Conservation (phyloP, 331 rosid genomes). For the Prunus yedoensis region DNA sequence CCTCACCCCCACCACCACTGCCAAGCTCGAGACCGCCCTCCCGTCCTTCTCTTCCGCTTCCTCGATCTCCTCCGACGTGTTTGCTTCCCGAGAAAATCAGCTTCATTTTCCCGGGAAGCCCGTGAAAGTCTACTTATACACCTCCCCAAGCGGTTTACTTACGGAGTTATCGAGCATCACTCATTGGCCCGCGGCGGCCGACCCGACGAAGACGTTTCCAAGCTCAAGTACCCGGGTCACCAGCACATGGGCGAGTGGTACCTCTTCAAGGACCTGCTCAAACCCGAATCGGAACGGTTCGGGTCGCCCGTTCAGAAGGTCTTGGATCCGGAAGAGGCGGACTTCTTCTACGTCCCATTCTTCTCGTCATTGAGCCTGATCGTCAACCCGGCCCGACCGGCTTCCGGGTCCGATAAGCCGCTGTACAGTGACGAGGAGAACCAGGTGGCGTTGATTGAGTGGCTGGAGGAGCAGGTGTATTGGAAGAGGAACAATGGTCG, state of each 20-base stretch:
- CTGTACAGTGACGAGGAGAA: constrained; percentile 76
- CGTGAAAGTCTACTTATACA: constrained; percentile 63
- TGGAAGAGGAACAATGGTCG: constrained; percentile 79
- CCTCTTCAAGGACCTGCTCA: constrained; percentile 55
- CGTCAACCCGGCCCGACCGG: constrained; percentile 57
- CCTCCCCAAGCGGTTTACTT: constrained; percentile 66
- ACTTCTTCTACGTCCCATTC: constrained; percentile 77
- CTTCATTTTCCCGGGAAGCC: background rate
- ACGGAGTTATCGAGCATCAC: constrained; percentile 67
- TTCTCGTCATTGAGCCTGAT: constrained; percentile 83
- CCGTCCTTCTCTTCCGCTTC: constrained; percentile 34
- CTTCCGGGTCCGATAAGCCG: constrained; percentile 31
- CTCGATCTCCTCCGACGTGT: background rate
- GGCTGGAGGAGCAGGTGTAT: constrained; percentile 78
- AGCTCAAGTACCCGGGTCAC: constrained; percentile 82
- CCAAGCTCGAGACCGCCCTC: constrained; percentile 40
- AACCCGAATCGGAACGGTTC: constrained; percentile 45
- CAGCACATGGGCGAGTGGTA: constrained; percentile 99
- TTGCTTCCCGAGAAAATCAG: background rate
- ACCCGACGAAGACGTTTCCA: constrained; percentile 13
- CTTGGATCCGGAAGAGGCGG: constrained; percentile 82
- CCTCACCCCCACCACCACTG: constrained; percentile 41
- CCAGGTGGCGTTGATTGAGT: constrained; percentile 74
- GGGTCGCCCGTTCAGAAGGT: constrained; percentile 61
- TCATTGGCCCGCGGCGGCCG: constrained; percentile 73